A percentile compares a stretch with the other conserved stretches of the same genome.
Evolutionary conservation across 2,329 filamentous ascomycete genomes (phyloP).

Genomic region (Phaeosphaeria sp.): DNA sequence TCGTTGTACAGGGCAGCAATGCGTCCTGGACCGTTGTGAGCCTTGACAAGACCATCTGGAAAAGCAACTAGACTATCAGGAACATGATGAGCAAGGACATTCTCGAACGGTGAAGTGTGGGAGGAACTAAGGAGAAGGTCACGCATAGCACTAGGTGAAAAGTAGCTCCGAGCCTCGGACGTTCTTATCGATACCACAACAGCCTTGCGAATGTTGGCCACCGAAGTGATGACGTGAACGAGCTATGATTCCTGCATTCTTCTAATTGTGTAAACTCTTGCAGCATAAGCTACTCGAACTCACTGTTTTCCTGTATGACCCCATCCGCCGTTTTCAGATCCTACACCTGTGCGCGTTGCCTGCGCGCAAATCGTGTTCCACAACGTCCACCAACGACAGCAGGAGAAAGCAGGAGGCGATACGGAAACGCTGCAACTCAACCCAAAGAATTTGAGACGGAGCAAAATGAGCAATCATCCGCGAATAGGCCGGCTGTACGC

Average conservation of each 20-base stretch:
- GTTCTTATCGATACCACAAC: slow-evolving; percentile 5
- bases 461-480: slow-evolving; percentile 1
- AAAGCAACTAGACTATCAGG: not conserved
- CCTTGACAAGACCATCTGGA: not conserved
- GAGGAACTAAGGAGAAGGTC: not conserved
- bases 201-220: slow-evolving; percentile 9
- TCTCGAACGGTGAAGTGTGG: not conserved
- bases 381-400: slow-evolving; percentile 12
- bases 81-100: not conserved
- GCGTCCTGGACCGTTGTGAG: not conserved
- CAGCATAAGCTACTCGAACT: not conserved
- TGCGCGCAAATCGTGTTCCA: slow-evolving; percentile 40
- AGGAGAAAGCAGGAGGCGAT: slow-evolving; percentile 20
- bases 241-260: not conserved
- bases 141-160: not conserved
- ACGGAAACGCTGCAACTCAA: slow-evolving; percentile 29
- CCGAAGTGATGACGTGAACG: slow-evolving; percentile 16
- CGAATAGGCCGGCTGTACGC: not conserved
- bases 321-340: slow-evolving; percentile 21
- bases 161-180: not conserved
- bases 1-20: not conserved
- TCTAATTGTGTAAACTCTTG: not conserved
- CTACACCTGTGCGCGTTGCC: slow-evolving; percentile 49
- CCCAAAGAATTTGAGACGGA: slow-evolving; percentile 15
- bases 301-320: slow-evolving; percentile 34